Base-by-base conservation (phyloP, 2,329 filamentous ascomycete genomes). In the Ramularia endophylla region DNA sequence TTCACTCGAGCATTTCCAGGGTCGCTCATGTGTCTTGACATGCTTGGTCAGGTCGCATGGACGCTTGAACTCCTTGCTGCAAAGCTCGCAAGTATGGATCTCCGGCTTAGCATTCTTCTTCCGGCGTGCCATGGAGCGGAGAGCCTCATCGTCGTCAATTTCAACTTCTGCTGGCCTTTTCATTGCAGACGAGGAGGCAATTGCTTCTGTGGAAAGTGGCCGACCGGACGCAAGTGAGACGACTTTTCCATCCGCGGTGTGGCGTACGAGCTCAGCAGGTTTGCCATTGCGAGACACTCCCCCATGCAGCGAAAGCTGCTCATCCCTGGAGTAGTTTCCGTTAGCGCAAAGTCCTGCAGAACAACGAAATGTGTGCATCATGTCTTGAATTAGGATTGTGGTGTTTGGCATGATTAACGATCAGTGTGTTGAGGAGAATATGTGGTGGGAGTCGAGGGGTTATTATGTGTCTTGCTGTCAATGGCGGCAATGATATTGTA, bases 41-140 rank as follows among this genome's bases (percentile, higher is more conserved):
- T 98, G 92, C 73, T 97, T 97, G 53, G 88, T 95, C 44, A 97
- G 72, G 64, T 98, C 92, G 66, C 92, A 97, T n/a, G 87, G 87
- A 48, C 92, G 83, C 68, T 92, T 94, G 72, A 97, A 97, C 65
- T 90, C 80, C 69, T 95, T 95, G 65, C 79, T 81, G 69, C 90
- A 97, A 64, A 94, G 84, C 65, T 90, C 86, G 47, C 61, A 63
- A 20, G 52, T 54, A 38, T 64, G 61, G 17, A 61, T 63, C 49
- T 61, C 60, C 19, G 59, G 58, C 40, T 61, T 61, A 27, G 87
- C 87, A 46, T 90, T 90, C 78, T 95, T 94, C 78, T 94, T 94
- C 53, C 88, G 83, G 44, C 89, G 84, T 43, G 89, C 90, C 90
- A 95, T 97, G 29, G 89, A 97, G 36, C 89, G 86, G 67, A 83